phyloP scores from a whole-genome alignment of 2,329 filamentous ascomycete genomes.

The Aspergillus sp. region DNA sequence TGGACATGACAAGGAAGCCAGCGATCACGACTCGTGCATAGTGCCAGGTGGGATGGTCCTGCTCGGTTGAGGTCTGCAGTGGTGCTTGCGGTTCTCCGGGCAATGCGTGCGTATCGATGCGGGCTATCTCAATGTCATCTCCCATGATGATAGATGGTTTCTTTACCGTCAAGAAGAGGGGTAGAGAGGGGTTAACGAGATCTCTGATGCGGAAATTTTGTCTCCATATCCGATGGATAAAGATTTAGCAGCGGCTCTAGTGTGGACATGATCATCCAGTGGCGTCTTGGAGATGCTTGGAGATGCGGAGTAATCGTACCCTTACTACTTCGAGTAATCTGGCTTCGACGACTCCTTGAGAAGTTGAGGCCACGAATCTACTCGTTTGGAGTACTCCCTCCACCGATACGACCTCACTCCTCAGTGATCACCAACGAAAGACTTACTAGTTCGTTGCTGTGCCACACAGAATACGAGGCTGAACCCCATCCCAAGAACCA shows the following conservation, averaged over 20 bases:
- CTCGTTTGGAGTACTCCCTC: too few relatives aligned
- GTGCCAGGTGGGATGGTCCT: conserved; percentile 10
- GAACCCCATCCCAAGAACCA: background rate
- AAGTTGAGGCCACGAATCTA: too few relatives aligned
- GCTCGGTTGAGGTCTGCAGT: background rate
- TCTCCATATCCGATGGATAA: too few relatives aligned
- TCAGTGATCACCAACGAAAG: too few relatives aligned
- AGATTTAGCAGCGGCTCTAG: background rate
- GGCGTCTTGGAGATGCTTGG: background rate
- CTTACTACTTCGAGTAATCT: background rate
- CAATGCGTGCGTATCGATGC: background rate
- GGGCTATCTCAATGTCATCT: background rate
- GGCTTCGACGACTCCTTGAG: background rate
- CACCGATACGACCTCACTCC: too few relatives aligned
- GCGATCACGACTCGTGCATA: conserved; percentile 25
- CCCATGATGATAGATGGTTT: background rate
- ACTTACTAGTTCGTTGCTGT: background rate
- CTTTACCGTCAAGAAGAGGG: background rate
- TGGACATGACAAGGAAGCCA: conserved; percentile 40
- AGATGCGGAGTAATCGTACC: background rate
- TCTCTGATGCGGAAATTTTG: too few relatives aligned
- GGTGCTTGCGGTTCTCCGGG: background rate
- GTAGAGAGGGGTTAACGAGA: background rate
- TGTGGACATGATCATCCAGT: background rate
- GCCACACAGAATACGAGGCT: background rate